Conservation (phyloP, 2,329 filamentous ascomycete species). For the Alternaria triticimaculans region DNA sequence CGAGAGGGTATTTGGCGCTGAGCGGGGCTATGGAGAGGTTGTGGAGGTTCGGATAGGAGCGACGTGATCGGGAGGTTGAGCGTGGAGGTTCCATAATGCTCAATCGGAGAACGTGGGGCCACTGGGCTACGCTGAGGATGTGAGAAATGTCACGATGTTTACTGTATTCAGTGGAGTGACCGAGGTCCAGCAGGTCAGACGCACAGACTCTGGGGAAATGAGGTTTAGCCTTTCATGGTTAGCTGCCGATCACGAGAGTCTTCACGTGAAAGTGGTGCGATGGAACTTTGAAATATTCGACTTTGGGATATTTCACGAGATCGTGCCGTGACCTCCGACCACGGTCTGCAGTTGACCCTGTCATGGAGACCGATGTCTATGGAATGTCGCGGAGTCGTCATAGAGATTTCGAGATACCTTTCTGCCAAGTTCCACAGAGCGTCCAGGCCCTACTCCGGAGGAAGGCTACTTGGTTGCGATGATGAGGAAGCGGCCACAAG, state of each 20-base stretch:
- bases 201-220: conserved; percentile 30
- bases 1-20: conserved; percentile 61
- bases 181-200: conserved; percentile 30
- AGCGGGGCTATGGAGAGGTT: conserved; percentile 68
- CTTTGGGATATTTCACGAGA: background rate
- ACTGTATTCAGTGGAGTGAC: conserved; percentile 26
- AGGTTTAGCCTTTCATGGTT: conserved; percentile 17
- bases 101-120: background rate
- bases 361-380: background rate
- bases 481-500: background rate
- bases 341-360: background rate
- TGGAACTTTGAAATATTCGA: background rate
- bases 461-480: background rate
- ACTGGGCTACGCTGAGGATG: background rate
- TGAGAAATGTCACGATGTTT: conserved; percentile 7
- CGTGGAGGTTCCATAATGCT: conserved; percentile 32
- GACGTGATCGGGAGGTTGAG: conserved; percentile 48
- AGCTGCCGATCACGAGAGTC: conserved; percentile 21
- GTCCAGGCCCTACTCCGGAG: background rate
- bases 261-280: conserved; percentile 30
- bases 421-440: background rate
- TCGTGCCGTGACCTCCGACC: background rate
- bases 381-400: background rate
- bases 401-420: background rate
- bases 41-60: conserved; percentile 65